Base-by-base conservation (phyloP, 805 yeast species). In the Brettanomyces nanus region DNA sequence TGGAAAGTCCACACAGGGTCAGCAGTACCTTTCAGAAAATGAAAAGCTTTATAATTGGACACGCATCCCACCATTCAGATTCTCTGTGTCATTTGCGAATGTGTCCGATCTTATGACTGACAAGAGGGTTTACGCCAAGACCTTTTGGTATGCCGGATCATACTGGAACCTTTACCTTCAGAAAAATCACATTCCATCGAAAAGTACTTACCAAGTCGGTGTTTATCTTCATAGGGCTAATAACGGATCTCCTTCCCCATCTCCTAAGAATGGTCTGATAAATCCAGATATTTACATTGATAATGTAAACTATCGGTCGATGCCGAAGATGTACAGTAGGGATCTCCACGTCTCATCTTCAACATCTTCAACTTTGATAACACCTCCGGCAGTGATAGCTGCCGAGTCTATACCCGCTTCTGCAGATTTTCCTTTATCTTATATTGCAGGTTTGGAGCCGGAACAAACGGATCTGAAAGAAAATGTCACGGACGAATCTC, bases 101-200 rank as follows among this genome's bases (percentile, higher is more conserved):
- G 65, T 74, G 3, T 63, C 71, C 3, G 63, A 63, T 10, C 54
- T 74, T 14, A 53, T 59, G 13, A 61, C 68, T 1, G 73, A 66
- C 14, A 68, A 64, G 45, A 54, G 78, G 30, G 69, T 70, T 1
- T 73, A 73, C 45, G 69, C 73, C 7, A 65, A 67, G 41, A 66
- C 75, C 0, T 58, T 71, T 25, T 73, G 78, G 77, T 73, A 73
- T 47, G 77, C 77, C n/a, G 80, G 80, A 0, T 71, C 78, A 9
- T 71, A 67, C 45, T 74, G 80, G 80, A 72, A 71, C 44, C 51
- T 74, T 6, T 74, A 74, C 48, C 56, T 73, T 23, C 79, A 74
- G 41, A 73, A 71, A 45, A 65, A 56, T 32, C 52, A 51, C 19
- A 52, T 66, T 28, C 58, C 60, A 18, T 54, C 58, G 32, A 64